Conservation (phyloP, 345 rosid species). For the Rhodomyrtus tomentosa region DNA sequence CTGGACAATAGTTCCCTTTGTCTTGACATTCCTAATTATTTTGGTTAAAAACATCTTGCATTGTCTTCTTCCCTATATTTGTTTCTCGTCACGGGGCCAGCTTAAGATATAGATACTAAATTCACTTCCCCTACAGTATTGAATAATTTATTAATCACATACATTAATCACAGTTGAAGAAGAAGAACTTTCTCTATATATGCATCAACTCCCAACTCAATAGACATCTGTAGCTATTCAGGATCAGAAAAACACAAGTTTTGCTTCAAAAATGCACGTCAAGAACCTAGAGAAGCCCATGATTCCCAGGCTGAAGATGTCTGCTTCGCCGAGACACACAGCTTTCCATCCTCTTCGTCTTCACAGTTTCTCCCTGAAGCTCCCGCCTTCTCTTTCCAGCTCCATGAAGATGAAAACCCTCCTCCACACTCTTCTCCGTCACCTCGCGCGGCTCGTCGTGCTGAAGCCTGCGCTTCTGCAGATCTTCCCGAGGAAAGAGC, state of each 20-base stretch:
- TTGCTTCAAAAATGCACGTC: not conserved
- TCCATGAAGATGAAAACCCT: not conserved
- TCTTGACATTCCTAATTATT: not conserved
- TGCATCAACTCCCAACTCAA: not conserved
- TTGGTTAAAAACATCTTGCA: not conserved
- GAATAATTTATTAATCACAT: not conserved
- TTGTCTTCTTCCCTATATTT: not conserved
- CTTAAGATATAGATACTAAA: not conserved
- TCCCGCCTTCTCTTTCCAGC: not conserved
- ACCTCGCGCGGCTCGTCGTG: not conserved
- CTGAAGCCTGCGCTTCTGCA: not conserved
- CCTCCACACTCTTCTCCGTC: not conserved
- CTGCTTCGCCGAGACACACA: not conserved
- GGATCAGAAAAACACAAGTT: not conserved
- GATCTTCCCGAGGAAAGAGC: not conserved
- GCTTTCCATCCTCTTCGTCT: not conserved
- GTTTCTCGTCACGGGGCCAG: not conserved
- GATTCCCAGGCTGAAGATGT: not conserved
- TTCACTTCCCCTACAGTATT: not conserved
- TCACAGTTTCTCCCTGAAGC: not conserved
- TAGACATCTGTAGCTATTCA: not conserved
- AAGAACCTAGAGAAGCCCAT: not conserved
- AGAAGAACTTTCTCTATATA: not conserved
- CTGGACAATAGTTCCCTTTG: not conserved
- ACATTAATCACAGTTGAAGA: not conserved